Evolutionary conservation across 140 eudicot species (phyloP).

Genomic region (Stevia rebaudiana): DNA sequence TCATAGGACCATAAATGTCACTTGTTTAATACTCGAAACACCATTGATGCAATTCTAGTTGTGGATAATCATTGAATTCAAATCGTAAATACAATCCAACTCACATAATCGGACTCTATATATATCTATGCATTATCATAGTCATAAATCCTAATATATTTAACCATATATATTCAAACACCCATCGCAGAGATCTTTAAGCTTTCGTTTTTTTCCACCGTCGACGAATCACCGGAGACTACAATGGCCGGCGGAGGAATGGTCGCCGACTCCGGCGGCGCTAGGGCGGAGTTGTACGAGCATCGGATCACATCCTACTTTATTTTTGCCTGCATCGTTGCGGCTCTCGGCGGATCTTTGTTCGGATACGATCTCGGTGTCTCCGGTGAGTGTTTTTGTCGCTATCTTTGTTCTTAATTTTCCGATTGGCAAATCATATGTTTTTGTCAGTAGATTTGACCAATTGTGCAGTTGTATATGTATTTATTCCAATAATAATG

Average conservation of each 20-base stretch:
- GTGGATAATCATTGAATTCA: too few relatives aligned
- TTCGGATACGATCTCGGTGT: slow-evolving; percentile 96
- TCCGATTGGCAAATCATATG: neutral
- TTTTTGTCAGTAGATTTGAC: slow-evolving; percentile 16
- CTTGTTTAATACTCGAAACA: neutral
- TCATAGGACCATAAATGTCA: neutral
- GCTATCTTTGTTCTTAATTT: neutral
- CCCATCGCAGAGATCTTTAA: too few relatives aligned
- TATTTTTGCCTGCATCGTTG: slow-evolving; percentile 68
- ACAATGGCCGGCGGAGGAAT: slow-evolving; percentile 71
- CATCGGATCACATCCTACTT: slow-evolving; percentile 61
- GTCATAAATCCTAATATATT: too few relatives aligned
- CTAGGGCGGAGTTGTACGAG: slow-evolving; percentile 62
- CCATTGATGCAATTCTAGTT: neutral
- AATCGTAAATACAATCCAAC: too few relatives aligned
- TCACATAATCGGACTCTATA: too few relatives aligned
- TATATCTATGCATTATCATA: too few relatives aligned
- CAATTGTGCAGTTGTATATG: too few relatives aligned
- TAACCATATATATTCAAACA: too few relatives aligned
- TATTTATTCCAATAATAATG: too few relatives aligned
- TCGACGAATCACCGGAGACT: neutral
- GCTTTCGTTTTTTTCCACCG: neutral
- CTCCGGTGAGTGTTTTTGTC: slow-evolving; percentile 37
- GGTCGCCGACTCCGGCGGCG: slow-evolving; percentile 37
- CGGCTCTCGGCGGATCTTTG: slow-evolving; percentile 79